Conservation (phyloP, 495 filamentous ascomycete species). For the Bombardia bombarda region DNA sequence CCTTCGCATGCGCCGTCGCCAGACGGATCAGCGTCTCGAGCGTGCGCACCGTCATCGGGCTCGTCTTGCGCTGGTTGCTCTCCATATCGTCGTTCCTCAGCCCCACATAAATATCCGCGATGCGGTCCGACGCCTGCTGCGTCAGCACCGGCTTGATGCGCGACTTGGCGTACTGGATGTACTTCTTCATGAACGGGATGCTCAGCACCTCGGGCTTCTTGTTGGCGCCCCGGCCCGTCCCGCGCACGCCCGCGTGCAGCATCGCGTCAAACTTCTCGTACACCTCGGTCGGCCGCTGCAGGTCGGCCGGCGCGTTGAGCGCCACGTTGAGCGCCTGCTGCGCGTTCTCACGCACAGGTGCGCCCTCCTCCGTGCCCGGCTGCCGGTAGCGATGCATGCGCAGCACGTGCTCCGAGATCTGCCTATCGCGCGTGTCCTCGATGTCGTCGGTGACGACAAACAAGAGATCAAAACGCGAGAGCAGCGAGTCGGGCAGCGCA, state of each 20-base stretch:
- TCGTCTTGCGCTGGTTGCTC: slow-evolving; percentile 86
- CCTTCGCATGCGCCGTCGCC: slow-evolving; percentile 92
- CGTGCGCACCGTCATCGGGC: slow-evolving; percentile 93
- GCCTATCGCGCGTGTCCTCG: slow-evolving; percentile 81
- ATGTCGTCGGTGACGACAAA: slow-evolving; percentile 99
- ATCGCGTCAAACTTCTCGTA: slow-evolving; percentile 96
- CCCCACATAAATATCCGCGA: slow-evolving; percentile 85
- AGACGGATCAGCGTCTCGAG: slow-evolving; percentile 96
- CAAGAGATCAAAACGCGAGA: slow-evolving; percentile 97
- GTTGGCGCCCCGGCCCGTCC: slow-evolving; percentile 58
- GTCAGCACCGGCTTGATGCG: slow-evolving; percentile 87
- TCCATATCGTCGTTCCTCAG: slow-evolving; percentile 94
- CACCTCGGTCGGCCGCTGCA: slow-evolving; percentile 69
- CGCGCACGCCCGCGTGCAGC: slow-evolving; percentile 87
- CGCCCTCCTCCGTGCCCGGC: slow-evolving; percentile 89
- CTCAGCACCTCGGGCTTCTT: slow-evolving; percentile 86
- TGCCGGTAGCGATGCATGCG: slow-evolving; percentile 97
- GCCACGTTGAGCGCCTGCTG: slow-evolving; percentile 86
- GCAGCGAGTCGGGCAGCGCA: slow-evolving; percentile 89
- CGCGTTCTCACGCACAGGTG: slow-evolving; percentile 82
- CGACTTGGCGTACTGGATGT: slow-evolving; percentile 96
- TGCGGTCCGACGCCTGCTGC: slow-evolving; percentile 86
- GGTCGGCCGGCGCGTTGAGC: slow-evolving; percentile 66
- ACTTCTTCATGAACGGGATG: slow-evolving; percentile 99
- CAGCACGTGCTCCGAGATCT: slow-evolving; percentile 92